Percentiles rank a stretch among this genome's conserved stretches.
Evolutionary conservation across 345 rosid species (phyloP).

Genomic region (Leavenworthia alabamica): DNA sequence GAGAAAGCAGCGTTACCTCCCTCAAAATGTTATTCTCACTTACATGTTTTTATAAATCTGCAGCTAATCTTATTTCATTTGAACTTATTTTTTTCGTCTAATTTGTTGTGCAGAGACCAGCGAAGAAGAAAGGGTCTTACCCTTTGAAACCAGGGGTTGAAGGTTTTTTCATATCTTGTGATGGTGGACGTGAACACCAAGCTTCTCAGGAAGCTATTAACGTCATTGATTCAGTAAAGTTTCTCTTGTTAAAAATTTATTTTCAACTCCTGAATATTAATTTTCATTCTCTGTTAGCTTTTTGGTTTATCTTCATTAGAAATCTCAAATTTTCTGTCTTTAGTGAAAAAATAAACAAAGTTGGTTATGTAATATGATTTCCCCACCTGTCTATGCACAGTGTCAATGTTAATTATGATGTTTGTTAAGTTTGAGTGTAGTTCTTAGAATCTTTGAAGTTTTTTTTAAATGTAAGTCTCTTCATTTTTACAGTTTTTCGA

Average conservation of each 20-base stretch:
- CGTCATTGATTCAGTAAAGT: conserved; percentile 76
- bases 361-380: neutral
- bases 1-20: conserved; percentile 72
- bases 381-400: neutral
- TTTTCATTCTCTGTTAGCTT: neutral
- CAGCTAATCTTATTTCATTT: neutral
- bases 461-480: neutral
- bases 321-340: neutral
- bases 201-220: conserved; percentile 77
- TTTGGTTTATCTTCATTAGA: neutral
- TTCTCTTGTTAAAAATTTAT: neutral
- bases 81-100: neutral
- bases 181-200: conserved; percentile 86
- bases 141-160: conserved; percentile 79
- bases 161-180: conserved; percentile 90
- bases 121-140: conserved; percentile 77
- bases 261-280: neutral
- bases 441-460: neutral
- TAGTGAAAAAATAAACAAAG: neutral
- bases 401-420: neutral
- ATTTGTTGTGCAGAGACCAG: conserved; percentile 50
- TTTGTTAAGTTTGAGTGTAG: neutral
- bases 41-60: neutral
- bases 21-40: conserved; percentile 45
- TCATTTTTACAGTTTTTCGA: conserved; percentile 56